phyloP scores from a whole-genome alignment of 73 alveolate genomes.

The Paramecium sexaurelia region DNA sequence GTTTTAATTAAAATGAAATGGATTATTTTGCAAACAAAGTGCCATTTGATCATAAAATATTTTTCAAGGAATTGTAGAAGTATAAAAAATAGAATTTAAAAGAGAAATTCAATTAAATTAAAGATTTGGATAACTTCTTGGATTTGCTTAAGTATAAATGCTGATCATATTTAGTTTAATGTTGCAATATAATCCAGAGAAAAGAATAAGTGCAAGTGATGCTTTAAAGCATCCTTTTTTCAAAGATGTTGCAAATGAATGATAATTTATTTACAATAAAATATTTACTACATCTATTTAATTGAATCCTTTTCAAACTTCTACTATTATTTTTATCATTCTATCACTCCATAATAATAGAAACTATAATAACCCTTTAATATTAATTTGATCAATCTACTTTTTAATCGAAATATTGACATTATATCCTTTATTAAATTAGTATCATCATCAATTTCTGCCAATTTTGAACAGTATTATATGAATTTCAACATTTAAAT shows the following conservation, averaged over 20 bases:
- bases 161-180: not conserved
- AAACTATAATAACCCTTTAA: too few relatives aligned
- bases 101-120: constrained; percentile 57
- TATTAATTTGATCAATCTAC: not conserved
- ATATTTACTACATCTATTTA: not conserved
- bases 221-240: constrained; percentile 68
- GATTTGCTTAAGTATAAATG: constrained; percentile 32
- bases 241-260: constrained; percentile 42
- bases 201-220: constrained; percentile 58
- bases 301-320: constrained; percentile 77
- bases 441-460: constrained; percentile 86
- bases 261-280: not conserved
- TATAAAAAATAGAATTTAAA: constrained; percentile 46
- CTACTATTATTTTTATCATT: constrained; percentile 81
- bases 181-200: constrained; percentile 65
- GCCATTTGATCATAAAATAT: constrained; percentile 52
- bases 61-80: constrained; percentile 43
- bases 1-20: constrained; percentile 60
- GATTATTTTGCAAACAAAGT: constrained; percentile 46
- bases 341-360: too few relatives aligned
- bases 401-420: constrained; percentile 79
- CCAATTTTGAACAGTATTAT: constrained; percentile 89
- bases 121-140: constrained; percentile 63
- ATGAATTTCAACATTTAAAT: constrained; percentile 82
- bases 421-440: constrained; percentile 77